phyloP scores from a whole-genome alignment of 352 stramenopile genomes.

The Saprolegnia parasitica region DNA sequence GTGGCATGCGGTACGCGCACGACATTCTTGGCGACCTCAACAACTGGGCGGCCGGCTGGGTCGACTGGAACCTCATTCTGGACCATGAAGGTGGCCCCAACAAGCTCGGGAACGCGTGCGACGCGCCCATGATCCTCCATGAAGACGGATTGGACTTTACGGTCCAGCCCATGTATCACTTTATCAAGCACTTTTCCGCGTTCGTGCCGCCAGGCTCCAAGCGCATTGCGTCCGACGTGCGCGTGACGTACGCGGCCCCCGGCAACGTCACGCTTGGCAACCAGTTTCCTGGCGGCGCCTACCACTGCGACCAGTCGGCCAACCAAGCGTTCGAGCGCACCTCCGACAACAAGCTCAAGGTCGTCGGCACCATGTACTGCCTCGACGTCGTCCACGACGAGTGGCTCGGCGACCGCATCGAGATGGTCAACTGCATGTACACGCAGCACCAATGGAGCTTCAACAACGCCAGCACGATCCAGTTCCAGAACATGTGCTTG shows the following conservation, averaged over 20 bases:
- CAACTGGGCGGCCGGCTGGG: conserved; percentile 82
- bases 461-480: conserved; percentile 42
- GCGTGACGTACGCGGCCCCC: conserved; percentile 42
- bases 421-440: conserved; percentile 65
- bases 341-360: conserved; percentile 62
- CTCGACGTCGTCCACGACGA: conserved; percentile 44
- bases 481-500: conserved; percentile 59
- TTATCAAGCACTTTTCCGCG: conserved; percentile 87
- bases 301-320: conserved; percentile 59
- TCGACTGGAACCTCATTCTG: conserved; percentile 91
- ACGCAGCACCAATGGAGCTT: conserved; percentile 67
- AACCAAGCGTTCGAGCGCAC: conserved; percentile 54
- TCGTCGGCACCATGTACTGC: conserved; percentile 54
- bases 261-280: conserved; percentile 57
- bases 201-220: conserved; percentile 71
- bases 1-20: conserved; percentile 80
- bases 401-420: conserved; percentile 52
- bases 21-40: conserved; percentile 89
- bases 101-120: conserved; percentile 74
- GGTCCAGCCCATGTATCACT: conserved; percentile 90
- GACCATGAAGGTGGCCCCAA: conserved; percentile 85
- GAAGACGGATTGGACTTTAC: conserved; percentile 60
- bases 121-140: conserved; percentile 66
- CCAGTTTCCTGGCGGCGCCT: conserved; percentile 53
- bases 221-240: conserved; percentile 51